phyloP scores from a whole-genome alignment of 495 filamentous ascomycete genomes.

The Cudoniella acicularis region DNA sequence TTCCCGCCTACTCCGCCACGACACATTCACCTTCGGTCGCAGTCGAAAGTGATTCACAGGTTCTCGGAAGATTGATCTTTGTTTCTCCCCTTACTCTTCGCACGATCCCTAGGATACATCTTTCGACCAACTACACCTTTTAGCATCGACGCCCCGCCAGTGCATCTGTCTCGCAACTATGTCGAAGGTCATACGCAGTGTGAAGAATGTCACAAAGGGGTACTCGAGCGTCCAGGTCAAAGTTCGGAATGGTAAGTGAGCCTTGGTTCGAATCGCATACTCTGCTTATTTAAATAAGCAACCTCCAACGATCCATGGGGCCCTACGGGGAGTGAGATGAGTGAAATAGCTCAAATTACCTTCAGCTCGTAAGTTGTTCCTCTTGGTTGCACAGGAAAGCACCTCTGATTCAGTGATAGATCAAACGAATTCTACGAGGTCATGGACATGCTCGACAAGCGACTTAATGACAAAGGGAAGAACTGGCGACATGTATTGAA shows the following conservation, averaged over 20 bases:
- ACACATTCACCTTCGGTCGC: too few relatives aligned
- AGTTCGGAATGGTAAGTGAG: conserved; percentile 91
- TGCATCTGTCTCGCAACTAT: conserved; percentile 48
- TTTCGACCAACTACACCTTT: too few relatives aligned
- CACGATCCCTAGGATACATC: too few relatives aligned
- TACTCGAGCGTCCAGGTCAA: conserved; percentile 97
- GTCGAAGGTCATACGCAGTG: conserved; percentile 96
- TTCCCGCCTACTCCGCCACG: background rate
- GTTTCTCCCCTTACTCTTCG: too few relatives aligned
- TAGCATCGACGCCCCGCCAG: too few relatives aligned
- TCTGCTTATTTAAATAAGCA: conserved; percentile 57
- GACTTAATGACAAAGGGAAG: conserved; percentile 98
- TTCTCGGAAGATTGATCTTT: too few relatives aligned
- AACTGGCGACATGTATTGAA: conserved; percentile 99
- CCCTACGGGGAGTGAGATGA: conserved; percentile 97
- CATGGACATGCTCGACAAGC: conserved; percentile 99
- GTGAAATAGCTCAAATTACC: conserved; percentile 94
- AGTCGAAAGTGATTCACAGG: too few relatives aligned
- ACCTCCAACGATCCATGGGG: conserved; percentile 99
- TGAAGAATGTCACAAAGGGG: conserved; percentile 99
- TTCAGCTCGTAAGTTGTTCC: conserved; percentile 96
- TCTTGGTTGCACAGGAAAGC: background rate
- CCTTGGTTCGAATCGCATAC: conserved; percentile 5
- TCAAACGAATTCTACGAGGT: conserved; percentile 99
- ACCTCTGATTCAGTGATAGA: conserved; percentile 40